These are phyloP conservation scores for Helotiales sp. DNA, from an alignment of 2,329 filamentous ascomycete genomes.

Conservation along the genomic window DNA sequence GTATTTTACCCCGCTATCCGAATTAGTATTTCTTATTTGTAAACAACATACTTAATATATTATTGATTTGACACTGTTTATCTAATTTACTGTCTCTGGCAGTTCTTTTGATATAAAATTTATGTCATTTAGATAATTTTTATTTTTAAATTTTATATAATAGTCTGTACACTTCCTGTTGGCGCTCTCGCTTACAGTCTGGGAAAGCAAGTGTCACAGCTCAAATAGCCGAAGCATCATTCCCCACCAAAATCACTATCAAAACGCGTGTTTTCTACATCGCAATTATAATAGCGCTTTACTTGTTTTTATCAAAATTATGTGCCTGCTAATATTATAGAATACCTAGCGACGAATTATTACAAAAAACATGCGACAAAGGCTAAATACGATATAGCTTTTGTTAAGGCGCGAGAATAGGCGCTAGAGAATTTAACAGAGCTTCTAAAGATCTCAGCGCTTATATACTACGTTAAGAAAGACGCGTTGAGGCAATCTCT, in stretches of 20 bases:
- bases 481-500: background rate
- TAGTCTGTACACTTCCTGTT: too few species aligned
- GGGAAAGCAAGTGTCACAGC: constrained; percentile 4
- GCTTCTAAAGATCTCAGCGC: background rate
- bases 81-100: too few species aligned
- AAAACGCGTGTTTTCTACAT: background rate
- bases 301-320: background rate
- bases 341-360: background rate
- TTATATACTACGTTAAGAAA: background rate
- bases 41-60: too few species aligned
- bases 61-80: too few species aligned
- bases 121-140: too few species aligned
- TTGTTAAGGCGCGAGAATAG: background rate
- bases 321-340: background rate
- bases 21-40: too few species aligned
- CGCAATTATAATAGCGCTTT: background rate
- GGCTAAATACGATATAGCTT: background rate
- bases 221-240: background rate
- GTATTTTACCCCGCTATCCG: too few species aligned
- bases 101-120: too few species aligned
- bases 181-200: constrained; percentile 11
- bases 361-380: background rate
- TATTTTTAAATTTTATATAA: too few species aligned
- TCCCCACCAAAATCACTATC: background rate
- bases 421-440: background rate